Base-by-base conservation (phyloP, 306 rosid species). In the Mimosa bimucronata region DNA sequence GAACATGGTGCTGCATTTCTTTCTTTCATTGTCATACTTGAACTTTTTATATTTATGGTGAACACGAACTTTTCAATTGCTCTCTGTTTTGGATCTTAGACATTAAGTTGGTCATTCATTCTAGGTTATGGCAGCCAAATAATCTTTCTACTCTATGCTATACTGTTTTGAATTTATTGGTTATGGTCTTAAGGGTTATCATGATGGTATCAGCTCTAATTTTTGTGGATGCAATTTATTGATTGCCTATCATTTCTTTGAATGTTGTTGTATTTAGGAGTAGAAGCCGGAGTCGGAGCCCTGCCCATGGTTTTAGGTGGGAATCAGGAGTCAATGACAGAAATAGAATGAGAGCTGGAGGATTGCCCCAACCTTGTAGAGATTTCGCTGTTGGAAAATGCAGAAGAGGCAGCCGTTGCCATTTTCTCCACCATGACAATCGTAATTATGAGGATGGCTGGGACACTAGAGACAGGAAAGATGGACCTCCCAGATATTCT, bases 341-440 rank as follows among this genome's bases (percentile, higher is more conserved):
- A 87, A 90, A 80, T 69, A 90, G 91, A 83, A 86, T 80, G 81
- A 87, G 97, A 82, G 68, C 88, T 29, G 93, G 93, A 73, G 83
- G 84, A 38, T 86, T 90, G 3, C 70, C 80, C 45, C 98, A 87
- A 75, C 65, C 86, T 50, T 93, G 99, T 85, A 88, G 89, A 88
- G 98, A 95, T 82, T 95, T 91, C 82, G 65, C 80, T 38, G 84
- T 87, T 79, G 99, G 98, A 53, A 93, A 90, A 85, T 95, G 99
- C 87, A 89, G 99, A 83, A 86, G 96, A 88, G 98, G 97, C 50
- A 84, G 81, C 74, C 88, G 77, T 71, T 92, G 98, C 80, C 89
- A 83, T 66, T 89, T 95, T 87, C 88, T 88, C 78, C 98, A 94
- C 67, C 90, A 87, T 82, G 94, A 85, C 82, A 75, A 72, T 77